A percentile compares a stretch with the other conserved stretches of the same genome.
phyloP scores from a whole-genome alignment of 2,329 filamentous ascomycete genomes.

The Colletotrichum godetiae region DNA sequence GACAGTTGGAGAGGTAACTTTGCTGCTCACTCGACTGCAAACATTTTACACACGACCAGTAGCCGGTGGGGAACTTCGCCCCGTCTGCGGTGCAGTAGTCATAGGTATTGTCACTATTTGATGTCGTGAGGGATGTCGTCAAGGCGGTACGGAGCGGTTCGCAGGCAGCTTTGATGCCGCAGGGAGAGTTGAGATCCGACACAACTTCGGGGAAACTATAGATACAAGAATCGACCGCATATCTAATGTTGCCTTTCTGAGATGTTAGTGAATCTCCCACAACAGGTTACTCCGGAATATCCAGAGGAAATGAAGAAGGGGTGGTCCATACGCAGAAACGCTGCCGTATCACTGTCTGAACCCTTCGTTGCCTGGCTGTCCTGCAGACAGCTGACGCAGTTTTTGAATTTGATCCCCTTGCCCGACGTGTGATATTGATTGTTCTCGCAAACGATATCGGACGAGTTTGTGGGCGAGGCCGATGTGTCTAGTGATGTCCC shows the following conservation, averaged over 20 bases:
- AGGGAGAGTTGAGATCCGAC: no score
- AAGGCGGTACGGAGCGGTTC: no score
- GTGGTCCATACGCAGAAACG: no score
- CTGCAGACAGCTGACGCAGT: conserved; percentile 59
- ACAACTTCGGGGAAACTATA: no score
- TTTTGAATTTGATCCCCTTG: conserved; percentile 57
- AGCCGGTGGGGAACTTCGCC: conserved; percentile 44
- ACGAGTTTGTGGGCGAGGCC: no score
- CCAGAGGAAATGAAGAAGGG: no score
- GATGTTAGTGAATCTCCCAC: no score
- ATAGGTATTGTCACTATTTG: conserved; percentile 42
- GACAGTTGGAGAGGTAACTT: conserved; percentile 61
- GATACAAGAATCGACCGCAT: no score
- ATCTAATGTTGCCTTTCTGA: no score
- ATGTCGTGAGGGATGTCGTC: conserved; percentile 44
- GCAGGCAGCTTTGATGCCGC: no score
- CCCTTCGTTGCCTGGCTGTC: conserved; percentile 54
- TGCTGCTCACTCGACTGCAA: conserved; percentile 53
- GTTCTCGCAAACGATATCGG: conserved; percentile 61
- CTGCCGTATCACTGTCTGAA: conserved; percentile 54
- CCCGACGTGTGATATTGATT: conserved; percentile 51
- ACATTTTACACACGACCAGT: conserved; percentile 55
- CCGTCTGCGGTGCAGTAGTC: conserved; percentile 56
- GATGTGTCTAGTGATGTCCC: no score
- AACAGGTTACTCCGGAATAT: no score